Percentiles rank a stretch among this genome's conserved stretches.
phyloP scores from a whole-genome alignment of 306 rosid species.

The Sicyos baderoa region DNA sequence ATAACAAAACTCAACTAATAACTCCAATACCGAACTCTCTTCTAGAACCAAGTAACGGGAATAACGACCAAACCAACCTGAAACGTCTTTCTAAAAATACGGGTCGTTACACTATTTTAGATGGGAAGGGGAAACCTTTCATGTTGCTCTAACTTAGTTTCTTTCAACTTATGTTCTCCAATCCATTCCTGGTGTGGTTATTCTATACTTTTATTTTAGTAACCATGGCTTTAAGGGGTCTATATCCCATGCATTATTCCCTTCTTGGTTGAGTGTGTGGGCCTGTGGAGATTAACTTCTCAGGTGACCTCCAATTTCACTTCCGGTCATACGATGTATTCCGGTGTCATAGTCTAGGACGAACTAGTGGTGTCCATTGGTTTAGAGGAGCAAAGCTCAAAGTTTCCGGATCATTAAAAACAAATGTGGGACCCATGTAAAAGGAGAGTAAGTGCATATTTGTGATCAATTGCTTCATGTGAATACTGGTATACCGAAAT shows the following conservation, averaged over 20 bases:
- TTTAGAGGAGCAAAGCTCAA: no score
- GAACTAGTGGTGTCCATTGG: no score
- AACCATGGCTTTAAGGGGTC: neutral
- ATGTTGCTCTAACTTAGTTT: neutral
- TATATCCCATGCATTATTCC: neutral
- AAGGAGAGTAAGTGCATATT: neutral
- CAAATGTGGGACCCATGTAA: neutral
- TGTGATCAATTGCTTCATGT: neutral
- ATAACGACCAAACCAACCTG: no score
- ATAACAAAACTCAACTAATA: no score
- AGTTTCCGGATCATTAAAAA: no score
- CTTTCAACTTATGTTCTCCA: neutral
- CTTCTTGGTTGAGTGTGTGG: neutral
- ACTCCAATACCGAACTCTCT: no score
- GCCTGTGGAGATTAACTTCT: no score
- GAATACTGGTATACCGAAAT: neutral
- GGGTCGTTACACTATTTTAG: neutral
- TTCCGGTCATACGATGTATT: no score
- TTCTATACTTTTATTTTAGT: neutral
- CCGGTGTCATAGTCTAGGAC: no score
- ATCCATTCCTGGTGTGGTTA: neutral
- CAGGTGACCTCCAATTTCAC: no score
- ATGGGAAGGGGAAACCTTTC: neutral
- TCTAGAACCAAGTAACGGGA: no score
- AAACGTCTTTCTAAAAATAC: no score